Evolutionary conservation across 306 rosid species (phyloP), one percentile per base, ranked within the genome.

Genomic region (Pachyrhizus erosus): DNA sequence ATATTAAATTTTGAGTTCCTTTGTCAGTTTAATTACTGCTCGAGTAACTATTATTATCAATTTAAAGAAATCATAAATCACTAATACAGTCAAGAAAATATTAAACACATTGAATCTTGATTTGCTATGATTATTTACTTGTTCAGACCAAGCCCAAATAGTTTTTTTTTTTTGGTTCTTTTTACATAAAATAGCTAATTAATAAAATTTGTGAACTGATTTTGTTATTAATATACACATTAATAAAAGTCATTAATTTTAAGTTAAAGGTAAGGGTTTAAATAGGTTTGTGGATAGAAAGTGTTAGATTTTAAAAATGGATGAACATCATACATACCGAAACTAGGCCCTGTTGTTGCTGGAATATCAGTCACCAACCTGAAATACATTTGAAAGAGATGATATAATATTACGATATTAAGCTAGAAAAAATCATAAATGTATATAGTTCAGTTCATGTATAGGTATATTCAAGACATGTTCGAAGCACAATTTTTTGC

Each of bases 311-410:
- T 31, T 27, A 39, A 33, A 1, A 80, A 73, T 23, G n/a, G 4
- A 61, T 0, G 17, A 58, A 18, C 0, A 55, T 7, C 24, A 2
- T 60, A 61, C 92, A 23, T 55, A 92, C 97, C 98, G 40, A 87
- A 94, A 81, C 17, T 76, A 61, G 94, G 88, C 12, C 95, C 94
- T 1, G 98, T 91, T 40, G 97, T 89, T 77, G 88, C 98, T 13
- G 98, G 98, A 83, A 94, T 94, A 88, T 92, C 98, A 64, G 95
- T 92, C 52, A 94, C 98, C 89, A 94, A 73, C 98, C 98, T 94
- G 80, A 45, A 62, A 14, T 43, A 49, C 65, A 69, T 2, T 18
- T n/a, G n/a, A n/a, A 21, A 60, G 46, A 57, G 46, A 76, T 5
- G 2, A 15, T 21, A 20, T 40, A 21, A 12, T 42, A 5, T 69